Evolutionary conservation across 192 early-diverging fungal genomes (phyloP).

Genomic region (Podila epicladia): DNA sequence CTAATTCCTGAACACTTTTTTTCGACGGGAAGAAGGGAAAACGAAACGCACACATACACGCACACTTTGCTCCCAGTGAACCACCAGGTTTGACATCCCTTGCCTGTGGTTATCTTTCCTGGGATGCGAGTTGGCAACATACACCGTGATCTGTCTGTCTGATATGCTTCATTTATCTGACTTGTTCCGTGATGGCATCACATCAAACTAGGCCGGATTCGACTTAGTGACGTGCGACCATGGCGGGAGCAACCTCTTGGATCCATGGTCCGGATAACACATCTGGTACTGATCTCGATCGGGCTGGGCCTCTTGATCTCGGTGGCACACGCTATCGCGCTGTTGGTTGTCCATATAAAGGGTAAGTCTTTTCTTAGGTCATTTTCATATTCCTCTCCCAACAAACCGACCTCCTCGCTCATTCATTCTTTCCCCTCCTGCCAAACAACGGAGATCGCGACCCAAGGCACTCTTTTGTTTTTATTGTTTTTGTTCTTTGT

Average conservation of each 20-base stretch:
- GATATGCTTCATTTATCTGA: not conserved
- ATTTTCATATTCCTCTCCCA: too few relatives aligned
- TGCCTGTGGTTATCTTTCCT: too few relatives aligned
- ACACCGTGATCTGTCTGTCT: not conserved
- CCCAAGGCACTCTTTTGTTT: too few relatives aligned
- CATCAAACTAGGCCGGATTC: conserved; percentile 23
- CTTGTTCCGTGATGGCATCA: not conserved
- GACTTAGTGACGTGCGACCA: conserved; percentile 12
- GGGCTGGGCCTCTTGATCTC: conserved; percentile 24
- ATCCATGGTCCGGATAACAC: conserved; percentile 5
- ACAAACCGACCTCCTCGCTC: too few relatives aligned
- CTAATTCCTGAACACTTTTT: not conserved
- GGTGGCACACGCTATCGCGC: conserved; percentile 19
- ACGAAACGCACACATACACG: too few relatives aligned
- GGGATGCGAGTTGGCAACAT: too few relatives aligned
- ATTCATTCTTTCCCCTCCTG: too few relatives aligned
- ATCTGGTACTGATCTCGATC: conserved; percentile 17
- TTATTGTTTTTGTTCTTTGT: too few relatives aligned
- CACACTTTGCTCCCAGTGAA: too few relatives aligned
- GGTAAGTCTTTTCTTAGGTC: conserved; percentile 7
- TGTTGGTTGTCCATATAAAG: conserved; percentile 21
- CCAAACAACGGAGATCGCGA: too few relatives aligned
- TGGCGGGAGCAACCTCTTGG: conserved; percentile 21
- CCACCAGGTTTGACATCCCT: not conserved
- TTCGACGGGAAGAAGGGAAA: too few relatives aligned